These are phyloP conservation scores for Ochetophila trinervis DNA, from an alignment of 306 rosid genomes.

Conservation along the genomic window DNA sequence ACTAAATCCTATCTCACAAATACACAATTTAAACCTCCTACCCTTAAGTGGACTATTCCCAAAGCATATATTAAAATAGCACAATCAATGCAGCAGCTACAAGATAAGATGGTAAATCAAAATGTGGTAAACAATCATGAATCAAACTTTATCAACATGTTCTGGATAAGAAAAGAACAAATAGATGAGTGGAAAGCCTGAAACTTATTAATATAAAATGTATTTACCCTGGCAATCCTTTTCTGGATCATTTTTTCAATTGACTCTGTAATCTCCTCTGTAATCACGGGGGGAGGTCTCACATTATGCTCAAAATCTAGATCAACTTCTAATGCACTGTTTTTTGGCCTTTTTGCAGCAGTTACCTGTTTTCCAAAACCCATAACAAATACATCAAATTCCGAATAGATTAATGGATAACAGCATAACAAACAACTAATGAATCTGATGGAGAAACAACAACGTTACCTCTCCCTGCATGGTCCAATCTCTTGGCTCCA, in stretches of 20 bases:
- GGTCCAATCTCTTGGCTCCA: slow-evolving; percentile 83
- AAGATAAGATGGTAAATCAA: not conserved
- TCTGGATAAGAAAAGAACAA: not conserved
- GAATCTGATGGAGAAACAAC: not conserved
- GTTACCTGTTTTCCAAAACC: slow-evolving; percentile 57
- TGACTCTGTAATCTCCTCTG: slow-evolving; percentile 80
- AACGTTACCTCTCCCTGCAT: slow-evolving; percentile 88
- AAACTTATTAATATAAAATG: not conserved
- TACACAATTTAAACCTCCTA: no score
- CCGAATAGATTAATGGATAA: slow-evolving; percentile 4
- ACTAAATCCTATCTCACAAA: no score
- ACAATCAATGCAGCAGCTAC: no score
- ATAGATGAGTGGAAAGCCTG: not conserved
- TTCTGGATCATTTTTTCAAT: slow-evolving; percentile 76
- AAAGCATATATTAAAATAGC: no score
- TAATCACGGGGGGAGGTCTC: slow-evolving; percentile 83
- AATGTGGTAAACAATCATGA: not conserved
- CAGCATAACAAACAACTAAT: not conserved
- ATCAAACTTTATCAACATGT: not conserved
- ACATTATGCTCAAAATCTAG: slow-evolving; percentile 87
- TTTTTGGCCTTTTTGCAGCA: slow-evolving; percentile 76
- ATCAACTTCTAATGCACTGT: slow-evolving; percentile 88
- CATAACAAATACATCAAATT: slow-evolving; percentile 4
- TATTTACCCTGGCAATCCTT: slow-evolving; percentile 70
- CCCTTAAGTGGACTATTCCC: no score